These are phyloP conservation scores for Leccinum subtestaceum DNA, from an alignment of 768 basidiomycete species.

Conservation along the genomic window DNA sequence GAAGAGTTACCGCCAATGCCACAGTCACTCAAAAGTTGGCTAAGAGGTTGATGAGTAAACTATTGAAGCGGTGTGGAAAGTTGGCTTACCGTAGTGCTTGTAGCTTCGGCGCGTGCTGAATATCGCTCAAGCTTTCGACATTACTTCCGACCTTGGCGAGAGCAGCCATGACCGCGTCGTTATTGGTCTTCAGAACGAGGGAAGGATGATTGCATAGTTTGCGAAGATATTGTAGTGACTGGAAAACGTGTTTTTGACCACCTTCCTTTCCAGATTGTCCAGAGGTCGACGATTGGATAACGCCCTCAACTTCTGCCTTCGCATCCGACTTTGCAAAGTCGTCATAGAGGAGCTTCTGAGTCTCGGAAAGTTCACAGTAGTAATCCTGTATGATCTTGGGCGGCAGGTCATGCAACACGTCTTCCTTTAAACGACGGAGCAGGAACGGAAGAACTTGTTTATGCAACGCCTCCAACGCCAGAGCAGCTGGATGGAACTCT, in stretches of 20 bases:
- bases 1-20: conserved; percentile 70
- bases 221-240: conserved; percentile 92
- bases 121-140: conserved; percentile 57
- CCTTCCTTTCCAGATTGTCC: conserved; percentile 36
- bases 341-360: conserved; percentile 94
- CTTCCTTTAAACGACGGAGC: conserved; percentile 93
- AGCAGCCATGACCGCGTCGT: conserved; percentile 53
- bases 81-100: conserved; percentile 77
- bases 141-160: conserved; percentile 54
- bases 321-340: conserved; percentile 85
- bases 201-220: conserved; percentile 98
- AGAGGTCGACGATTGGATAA: conserved; percentile 47
- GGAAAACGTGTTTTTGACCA: conserved; percentile 88
- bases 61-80: background rate
- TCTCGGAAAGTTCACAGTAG: conserved; percentile 93
- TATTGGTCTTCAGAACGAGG: conserved; percentile 76
- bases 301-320: conserved; percentile 58
- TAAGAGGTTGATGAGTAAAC: conserved; percentile 31
- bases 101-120: conserved; percentile 91
- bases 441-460: conserved; percentile 99
- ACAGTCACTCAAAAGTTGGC: conserved; percentile 92
- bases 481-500: conserved; percentile 58
- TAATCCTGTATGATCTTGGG: conserved; percentile 99
- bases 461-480: conserved; percentile 93
- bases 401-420: conserved; percentile 91